These are phyloP conservation scores for Fraxinus xanthoxyloides DNA, from an alignment of 305 asterid species.

Conservation along the genomic window DNA sequence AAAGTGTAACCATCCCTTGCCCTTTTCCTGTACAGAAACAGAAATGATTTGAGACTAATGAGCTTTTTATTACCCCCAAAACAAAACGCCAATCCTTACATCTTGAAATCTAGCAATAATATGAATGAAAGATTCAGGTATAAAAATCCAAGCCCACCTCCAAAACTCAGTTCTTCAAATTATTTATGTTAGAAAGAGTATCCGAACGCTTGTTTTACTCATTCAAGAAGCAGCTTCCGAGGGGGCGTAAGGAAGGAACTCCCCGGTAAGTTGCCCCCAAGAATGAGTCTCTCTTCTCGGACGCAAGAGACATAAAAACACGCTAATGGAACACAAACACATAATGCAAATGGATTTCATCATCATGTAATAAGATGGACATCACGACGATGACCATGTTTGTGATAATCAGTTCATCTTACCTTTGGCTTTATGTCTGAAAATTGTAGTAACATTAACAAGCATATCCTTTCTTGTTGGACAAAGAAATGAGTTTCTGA, in stretches of 20 bases:
- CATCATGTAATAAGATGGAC: not conserved
- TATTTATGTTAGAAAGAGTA: not conserved
- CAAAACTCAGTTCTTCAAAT: not conserved
- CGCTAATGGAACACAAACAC: not conserved
- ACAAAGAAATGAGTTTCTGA: constrained; percentile 43
- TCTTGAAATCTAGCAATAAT: not conserved
- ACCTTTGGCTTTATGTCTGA: constrained; percentile 41
- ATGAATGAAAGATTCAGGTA: not conserved
- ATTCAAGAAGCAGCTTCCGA: not conserved
- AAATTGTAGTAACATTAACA: constrained; percentile 1
- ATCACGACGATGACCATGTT: not conserved
- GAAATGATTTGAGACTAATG: not conserved
- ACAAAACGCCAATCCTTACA: not conserved
- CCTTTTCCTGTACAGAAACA: constrained; percentile 32
- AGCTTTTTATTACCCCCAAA: not conserved
- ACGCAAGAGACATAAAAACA: not conserved
- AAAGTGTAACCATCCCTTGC: constrained; percentile 39
- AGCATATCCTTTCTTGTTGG: constrained; percentile 27
- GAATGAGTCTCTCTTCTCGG: not conserved
- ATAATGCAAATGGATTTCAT: not conserved
- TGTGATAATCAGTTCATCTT: not conserved
- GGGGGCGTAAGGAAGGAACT: not conserved
- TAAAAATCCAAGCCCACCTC: not conserved
- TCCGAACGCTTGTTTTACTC: not conserved
- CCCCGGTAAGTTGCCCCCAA: not conserved